Conservation (phyloP, 2,329 filamentous ascomycete genomes). For the Paradendryphiella salina region DNA sequence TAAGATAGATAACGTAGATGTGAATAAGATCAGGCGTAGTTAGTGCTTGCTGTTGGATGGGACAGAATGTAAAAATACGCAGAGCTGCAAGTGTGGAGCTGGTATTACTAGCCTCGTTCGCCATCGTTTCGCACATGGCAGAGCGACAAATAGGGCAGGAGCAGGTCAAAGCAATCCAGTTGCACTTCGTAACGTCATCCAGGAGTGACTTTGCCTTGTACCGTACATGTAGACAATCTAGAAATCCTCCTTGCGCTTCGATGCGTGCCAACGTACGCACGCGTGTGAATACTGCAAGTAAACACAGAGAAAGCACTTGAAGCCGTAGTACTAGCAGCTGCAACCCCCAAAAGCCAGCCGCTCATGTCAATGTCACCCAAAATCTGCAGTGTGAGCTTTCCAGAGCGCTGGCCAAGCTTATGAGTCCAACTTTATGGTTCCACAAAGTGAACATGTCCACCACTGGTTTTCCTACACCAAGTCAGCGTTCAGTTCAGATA, state of each 20-base stretch:
- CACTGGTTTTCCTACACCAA: conserved; percentile 54
- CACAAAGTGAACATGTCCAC: conserved; percentile 66
- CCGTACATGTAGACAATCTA: background rate
- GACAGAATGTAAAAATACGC: no score
- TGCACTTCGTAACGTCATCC: background rate
- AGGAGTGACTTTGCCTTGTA: background rate
- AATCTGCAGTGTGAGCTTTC: no score
- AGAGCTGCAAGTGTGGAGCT: background rate
- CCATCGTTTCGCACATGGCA: background rate
- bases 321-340: no score
- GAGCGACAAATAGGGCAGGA: background rate
- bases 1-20: no score
- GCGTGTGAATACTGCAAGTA: no score
- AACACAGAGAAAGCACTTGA: no score
- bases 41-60: background rate
- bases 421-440: conserved; percentile 57
- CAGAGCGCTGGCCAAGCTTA: conserved; percentile 2
- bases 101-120: background rate
- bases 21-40: background rate
- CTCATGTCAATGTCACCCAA: background rate
- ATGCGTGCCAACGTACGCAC: no score
- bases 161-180: background rate
- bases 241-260: no score
- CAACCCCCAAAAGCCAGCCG: background rate
- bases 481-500: background rate